These are phyloP conservation scores for Salix udensis DNA, from an alignment of 345 rosid genomes.

Conservation along the genomic window DNA sequence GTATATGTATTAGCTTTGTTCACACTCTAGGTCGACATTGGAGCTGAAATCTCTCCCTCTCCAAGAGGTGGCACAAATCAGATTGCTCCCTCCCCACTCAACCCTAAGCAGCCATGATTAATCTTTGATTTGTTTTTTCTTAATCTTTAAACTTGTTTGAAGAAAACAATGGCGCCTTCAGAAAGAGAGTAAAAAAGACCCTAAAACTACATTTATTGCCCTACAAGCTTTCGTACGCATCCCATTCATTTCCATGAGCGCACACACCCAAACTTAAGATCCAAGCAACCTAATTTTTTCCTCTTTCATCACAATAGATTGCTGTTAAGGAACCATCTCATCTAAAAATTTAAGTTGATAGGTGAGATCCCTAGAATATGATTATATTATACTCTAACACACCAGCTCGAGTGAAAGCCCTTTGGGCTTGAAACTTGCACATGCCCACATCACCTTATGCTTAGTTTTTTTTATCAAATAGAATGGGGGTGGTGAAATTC, in stretches of 20 bases:
- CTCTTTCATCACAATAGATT: neutral
- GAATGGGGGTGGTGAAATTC: too few relatives aligned
- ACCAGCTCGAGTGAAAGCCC: too few relatives aligned
- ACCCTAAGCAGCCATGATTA: slow-evolving; percentile 23
- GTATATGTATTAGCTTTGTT: slow-evolving; percentile 36
- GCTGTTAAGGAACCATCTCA: too few relatives aligned
- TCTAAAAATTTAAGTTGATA: too few relatives aligned
- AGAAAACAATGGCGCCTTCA: slow-evolving; percentile 23
- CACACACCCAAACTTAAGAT: slow-evolving; percentile 44
- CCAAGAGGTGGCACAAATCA: slow-evolving; percentile 29
- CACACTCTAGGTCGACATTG: slow-evolving; percentile 66
- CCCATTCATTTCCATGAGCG: slow-evolving; percentile 8
- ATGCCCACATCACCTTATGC: too few relatives aligned
- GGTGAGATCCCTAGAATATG: too few relatives aligned
- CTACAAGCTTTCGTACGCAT: slow-evolving; percentile 33
- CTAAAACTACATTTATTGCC: slow-evolving; percentile 40
- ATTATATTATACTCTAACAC: too few relatives aligned
- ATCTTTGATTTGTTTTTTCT: slow-evolving; percentile 3
- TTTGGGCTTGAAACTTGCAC: too few relatives aligned
- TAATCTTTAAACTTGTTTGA: slow-evolving; percentile 12
- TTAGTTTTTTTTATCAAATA: too few relatives aligned
- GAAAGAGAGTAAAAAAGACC: slow-evolving; percentile 21
- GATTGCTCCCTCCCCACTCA: slow-evolving; percentile 73
- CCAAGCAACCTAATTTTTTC: slow-evolving; percentile 48
- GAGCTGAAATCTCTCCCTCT: slow-evolving; percentile 40